phyloP scores from a whole-genome alignment of 2,329 filamentous ascomycete genomes.

The Ceratocystis papillata region DNA sequence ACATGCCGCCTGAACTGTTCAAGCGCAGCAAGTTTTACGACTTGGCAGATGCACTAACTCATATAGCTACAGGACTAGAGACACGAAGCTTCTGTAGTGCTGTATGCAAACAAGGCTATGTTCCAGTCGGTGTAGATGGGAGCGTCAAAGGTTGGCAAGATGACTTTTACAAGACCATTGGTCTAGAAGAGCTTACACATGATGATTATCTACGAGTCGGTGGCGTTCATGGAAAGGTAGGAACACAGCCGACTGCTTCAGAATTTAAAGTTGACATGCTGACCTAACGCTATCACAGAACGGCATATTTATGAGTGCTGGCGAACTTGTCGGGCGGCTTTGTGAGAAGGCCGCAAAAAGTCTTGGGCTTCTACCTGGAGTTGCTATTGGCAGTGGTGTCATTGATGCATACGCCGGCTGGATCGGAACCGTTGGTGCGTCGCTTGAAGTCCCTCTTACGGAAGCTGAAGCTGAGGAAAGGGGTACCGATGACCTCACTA shows the following conservation, averaged over 20 bases:
- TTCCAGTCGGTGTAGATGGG: conserved; percentile 92
- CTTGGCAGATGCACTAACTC: conserved; percentile 80
- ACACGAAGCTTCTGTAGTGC: conserved; percentile 89
- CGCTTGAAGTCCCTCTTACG: conserved; percentile 56
- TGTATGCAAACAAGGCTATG: conserved; percentile 93
- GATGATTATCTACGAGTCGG: conserved; percentile 90
- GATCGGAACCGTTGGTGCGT: conserved; percentile 97
- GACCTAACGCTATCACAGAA: conserved; percentile 48
- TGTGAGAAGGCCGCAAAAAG: conserved; percentile 73
- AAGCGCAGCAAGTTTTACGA: conserved; percentile 95
- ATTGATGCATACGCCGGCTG: conserved; percentile 98
- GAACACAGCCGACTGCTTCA: conserved; percentile 28
- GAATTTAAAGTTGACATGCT: conserved; percentile 10
- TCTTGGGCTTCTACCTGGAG: conserved; percentile 73
- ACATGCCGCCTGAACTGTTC: conserved; percentile 89
- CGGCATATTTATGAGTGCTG: conserved; percentile 79
- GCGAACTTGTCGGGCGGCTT: conserved; percentile 76
- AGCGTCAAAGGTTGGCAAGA: conserved; percentile 98
- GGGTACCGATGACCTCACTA: conserved; percentile 62
- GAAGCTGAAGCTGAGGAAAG: conserved; percentile 26
- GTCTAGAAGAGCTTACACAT: conserved; percentile 69
- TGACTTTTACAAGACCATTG: conserved; percentile 80
- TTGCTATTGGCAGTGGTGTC: conserved; percentile 88
- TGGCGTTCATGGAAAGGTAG: conserved; percentile 88
- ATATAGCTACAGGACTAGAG: conserved; percentile 86